Evolutionary conservation across 176 grass and related monocot genomes (phyloP), one percentile per base, ranked within the genome.

Genomic region (Phragmites australis): DNA sequence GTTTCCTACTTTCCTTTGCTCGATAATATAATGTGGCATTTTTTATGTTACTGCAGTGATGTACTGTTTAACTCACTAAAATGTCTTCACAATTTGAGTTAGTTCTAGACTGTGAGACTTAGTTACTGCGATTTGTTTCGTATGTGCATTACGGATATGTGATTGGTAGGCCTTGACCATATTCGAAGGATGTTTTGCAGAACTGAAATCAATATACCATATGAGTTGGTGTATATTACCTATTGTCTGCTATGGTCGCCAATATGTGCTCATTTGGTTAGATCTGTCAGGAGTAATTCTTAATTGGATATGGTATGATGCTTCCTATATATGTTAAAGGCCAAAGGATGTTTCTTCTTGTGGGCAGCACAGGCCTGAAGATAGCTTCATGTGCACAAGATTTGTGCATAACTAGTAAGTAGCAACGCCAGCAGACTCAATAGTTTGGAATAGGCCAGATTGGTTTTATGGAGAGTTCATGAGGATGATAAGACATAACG

Each of bases 21-120:
- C 8, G 11, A 14, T 45, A 9, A 52, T 58, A 41, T 3, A 56
- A 37, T 25, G 26, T 45, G 21, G 1, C 34, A 81, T 81, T 4
- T 68, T 59, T 76, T 23, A 13, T 54, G 21, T 55, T 12, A 62
- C 52, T 49, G 6, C 8, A 51, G 2, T 83, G 9, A 14, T 40
- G 7, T 48, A 18, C 7, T 48, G 8, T 50, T 50, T 26, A 47
- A 12, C 30, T 73, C n/a, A 22, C 26, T 14, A 18, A 3, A 54
- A 45, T 16, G 25, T 44, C 11, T 2, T 63, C 3, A 6, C 31
- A 32, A 11, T 6, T 30, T 45, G 81, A 82, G 8, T 77, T 73
- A 82, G 8, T 77, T 73, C 80, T 82, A 25, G 51, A 47, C 47
- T 84, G 30, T 77, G 82, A 32, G 50, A 69, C 65, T 46, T 42